These are phyloP conservation scores for Ilyonectria sp. DNA, from an alignment of 2,329 filamentous ascomycete species.

Conservation along the genomic window DNA sequence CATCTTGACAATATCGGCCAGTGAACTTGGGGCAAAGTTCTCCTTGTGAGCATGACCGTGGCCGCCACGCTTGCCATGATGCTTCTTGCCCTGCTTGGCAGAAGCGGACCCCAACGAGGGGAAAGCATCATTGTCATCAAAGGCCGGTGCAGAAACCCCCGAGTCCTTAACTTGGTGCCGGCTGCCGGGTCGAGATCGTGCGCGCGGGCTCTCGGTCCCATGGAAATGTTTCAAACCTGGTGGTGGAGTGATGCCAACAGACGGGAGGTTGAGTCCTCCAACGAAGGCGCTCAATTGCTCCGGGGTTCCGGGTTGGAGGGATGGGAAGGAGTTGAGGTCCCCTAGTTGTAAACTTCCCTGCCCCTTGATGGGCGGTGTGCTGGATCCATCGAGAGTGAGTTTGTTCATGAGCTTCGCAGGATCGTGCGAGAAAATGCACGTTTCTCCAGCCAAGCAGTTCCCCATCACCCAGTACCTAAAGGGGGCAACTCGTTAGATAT, in stretches of 20 bases:
- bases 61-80: constrained; percentile 91
- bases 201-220: constrained; percentile 73
- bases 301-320: constrained; percentile 73
- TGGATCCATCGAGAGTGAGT: constrained; percentile 79
- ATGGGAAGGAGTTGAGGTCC: constrained; percentile 88
- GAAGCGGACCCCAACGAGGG: constrained; percentile 86
- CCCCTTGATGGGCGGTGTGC: constrained; percentile 74
- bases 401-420: constrained; percentile 88
- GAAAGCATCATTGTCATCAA: constrained; percentile 97
- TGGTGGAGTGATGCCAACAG: constrained; percentile 74
- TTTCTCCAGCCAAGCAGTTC: constrained; percentile 92
- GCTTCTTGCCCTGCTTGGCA: constrained; percentile 86
- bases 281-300: constrained; percentile 71
- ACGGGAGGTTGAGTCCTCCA: constrained; percentile 66
- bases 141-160: constrained; percentile 78
- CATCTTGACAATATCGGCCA: constrained; percentile 97
- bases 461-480: constrained; percentile 94
- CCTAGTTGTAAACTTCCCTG: constrained; percentile 83
- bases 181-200: constrained; percentile 88
- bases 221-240: constrained; percentile 79
- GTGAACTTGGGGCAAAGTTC: constrained; percentile 78
- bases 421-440: constrained; percentile 98
- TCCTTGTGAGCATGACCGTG: constrained; percentile 82
- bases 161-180: constrained; percentile 76
- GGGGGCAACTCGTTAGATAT: constrained; percentile 26